These are phyloP conservation scores for Colletotrichum godetiae DNA, from an alignment of 2,329 filamentous ascomycete genomes.

Conservation along the genomic window DNA sequence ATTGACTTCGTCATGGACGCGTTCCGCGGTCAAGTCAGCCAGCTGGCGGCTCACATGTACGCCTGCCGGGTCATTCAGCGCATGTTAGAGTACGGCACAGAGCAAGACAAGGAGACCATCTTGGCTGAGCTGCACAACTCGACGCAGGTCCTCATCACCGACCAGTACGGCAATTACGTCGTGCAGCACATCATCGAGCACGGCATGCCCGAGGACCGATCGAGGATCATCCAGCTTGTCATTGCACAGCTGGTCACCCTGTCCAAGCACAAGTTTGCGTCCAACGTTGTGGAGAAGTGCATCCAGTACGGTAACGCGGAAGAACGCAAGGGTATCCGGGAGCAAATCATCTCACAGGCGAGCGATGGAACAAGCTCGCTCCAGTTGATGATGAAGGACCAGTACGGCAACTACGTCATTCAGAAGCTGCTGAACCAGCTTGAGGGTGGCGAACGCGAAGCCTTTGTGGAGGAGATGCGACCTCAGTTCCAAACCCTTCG, in stretches of 20 bases:
- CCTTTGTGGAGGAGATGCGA: conserved; percentile 72
- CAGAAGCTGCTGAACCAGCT: conserved; percentile 83
- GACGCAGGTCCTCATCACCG: conserved; percentile 78
- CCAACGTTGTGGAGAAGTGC: conserved; percentile 96
- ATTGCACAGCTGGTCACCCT: conserved; percentile 77
- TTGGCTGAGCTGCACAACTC: conserved; percentile 83
- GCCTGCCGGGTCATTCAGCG: conserved; percentile 95
- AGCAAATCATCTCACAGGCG: conserved; percentile 68
- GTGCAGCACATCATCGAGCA: conserved; percentile 90
- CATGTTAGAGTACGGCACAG: conserved; percentile 85
- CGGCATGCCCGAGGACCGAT: conserved; percentile 78
- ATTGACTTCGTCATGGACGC: conserved; percentile 88
- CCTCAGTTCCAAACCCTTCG: conserved; percentile 71
- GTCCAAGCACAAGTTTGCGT: conserved; percentile 96
- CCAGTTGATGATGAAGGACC: conserved; percentile 84
- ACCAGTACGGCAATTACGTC: conserved; percentile 97
- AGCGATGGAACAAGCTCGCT: conserved; percentile 77
- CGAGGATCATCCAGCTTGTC: conserved; percentile 79
- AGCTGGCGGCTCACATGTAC: conserved; percentile 82
- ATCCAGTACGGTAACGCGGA: conserved; percentile 77
- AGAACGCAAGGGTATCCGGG: conserved; percentile 77
- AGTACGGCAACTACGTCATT: conserved; percentile 95
- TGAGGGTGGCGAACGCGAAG: conserved; percentile 67
- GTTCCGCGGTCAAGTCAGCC: conserved; percentile 79
- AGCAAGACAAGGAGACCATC: conserved; percentile 76